Percentiles rank a stretch among this genome's conserved stretches.
phyloP scores from a whole-genome alignment of 306 rosid genomes.

The Lotus japonicus region DNA sequence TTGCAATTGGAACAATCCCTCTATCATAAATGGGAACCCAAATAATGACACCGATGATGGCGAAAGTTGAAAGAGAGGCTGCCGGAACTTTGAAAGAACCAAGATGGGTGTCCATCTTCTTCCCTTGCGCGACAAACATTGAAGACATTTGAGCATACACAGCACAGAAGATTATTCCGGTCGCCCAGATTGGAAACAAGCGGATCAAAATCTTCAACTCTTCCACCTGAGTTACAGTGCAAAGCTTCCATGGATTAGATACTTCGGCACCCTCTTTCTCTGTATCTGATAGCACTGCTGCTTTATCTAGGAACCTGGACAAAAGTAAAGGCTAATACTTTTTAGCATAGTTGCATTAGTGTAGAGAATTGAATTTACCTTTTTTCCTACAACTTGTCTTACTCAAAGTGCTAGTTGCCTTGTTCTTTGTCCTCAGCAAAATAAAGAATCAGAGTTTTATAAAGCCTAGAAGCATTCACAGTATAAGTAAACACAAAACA shows the following conservation, averaged over 20 bases:
- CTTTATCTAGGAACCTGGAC: slow-evolving; percentile 73
- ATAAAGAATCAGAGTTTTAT: too few species aligned
- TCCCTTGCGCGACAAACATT: slow-evolving; percentile 82
- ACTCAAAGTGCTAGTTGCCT: too few species aligned
- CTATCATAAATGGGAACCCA: slow-evolving; percentile 77
- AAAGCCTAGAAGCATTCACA: too few species aligned
- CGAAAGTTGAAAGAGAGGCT: slow-evolving; percentile 71
- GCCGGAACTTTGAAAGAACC: slow-evolving; percentile 73
- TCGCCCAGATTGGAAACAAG: slow-evolving; percentile 87
- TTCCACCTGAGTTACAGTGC: slow-evolving; percentile 83
- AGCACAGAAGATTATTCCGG: slow-evolving; percentile 72
- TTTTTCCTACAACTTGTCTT: too few species aligned
- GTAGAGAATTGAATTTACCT: background rate
- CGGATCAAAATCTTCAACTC: slow-evolving; percentile 77
- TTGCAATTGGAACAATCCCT: slow-evolving; percentile 62
- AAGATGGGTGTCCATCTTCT: slow-evolving; percentile 53
- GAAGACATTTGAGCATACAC: slow-evolving; percentile 89
- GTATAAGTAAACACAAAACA: too few species aligned
- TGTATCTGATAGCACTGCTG: slow-evolving; percentile 60
- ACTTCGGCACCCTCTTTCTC: slow-evolving; percentile 41
- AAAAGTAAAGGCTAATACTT: background rate
- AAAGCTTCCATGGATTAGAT: slow-evolving; percentile 69
- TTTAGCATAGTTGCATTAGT: background rate
- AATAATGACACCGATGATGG: slow-evolving; percentile 58
- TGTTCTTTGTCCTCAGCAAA: too few species aligned